Percentiles rank a stretch among this genome's conserved stretches.
Conservation (phyloP, 2,329 filamentous ascomycete genomes). For the Trichoderma sp. region DNA sequence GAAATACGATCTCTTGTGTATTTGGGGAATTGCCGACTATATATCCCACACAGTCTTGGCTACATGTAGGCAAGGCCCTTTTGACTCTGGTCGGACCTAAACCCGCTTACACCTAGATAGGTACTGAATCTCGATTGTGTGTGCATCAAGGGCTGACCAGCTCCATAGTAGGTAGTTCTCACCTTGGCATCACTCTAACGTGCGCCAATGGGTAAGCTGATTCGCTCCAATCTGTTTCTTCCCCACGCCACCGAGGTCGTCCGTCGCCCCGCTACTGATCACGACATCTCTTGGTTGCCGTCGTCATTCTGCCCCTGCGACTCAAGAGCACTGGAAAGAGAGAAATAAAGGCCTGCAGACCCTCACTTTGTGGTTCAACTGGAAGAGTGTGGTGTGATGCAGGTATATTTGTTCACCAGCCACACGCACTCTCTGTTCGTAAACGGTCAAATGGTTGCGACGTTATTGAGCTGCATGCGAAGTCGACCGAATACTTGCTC, state of each 20-base stretch:
- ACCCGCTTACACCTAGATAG: background rate
- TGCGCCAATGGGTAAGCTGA: constrained; percentile 13
- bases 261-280: constrained; percentile 3
- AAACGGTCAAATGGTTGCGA: background rate
- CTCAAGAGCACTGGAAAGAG: background rate
- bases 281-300: constrained; percentile 1
- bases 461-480: background rate
- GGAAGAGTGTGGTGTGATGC: background rate
- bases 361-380: background rate
- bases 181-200: background rate
- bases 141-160: background rate
- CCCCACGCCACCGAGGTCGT: background rate
- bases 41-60: background rate
- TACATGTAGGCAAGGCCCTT: background rate
- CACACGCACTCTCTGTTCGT: background rate
- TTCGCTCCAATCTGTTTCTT: background rate
- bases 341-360: background rate
- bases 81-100: background rate
- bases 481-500: background rate
- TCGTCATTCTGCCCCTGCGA: background rate
- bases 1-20: background rate
- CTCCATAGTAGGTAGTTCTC: background rate
- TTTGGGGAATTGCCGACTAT: background rate
- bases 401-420: background rate
- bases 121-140: background rate